Base-by-base conservation (phyloP, 805 yeast species). In the Cyberlindnera mycetangii region DNA sequence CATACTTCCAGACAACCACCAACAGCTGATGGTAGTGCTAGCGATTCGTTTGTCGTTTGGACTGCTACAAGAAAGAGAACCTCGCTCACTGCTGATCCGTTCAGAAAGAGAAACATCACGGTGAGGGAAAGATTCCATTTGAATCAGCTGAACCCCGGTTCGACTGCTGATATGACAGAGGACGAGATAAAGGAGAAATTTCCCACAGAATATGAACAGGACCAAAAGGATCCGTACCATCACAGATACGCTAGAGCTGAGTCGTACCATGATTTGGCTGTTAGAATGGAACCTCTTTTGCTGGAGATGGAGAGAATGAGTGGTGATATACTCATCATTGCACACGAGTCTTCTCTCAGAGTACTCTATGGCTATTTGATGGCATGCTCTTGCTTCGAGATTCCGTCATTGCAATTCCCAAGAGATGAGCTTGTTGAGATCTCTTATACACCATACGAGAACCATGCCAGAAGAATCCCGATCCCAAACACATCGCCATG, bases 251-350 rank as follows among this genome's bases (percentile, higher is more conserved):
- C 96, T 3, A 74, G 98, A 39, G 89, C 95, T 0, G 99, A 93
- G 67, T 86, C 95, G 40, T 93, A 89, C 61, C 99, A 93, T 65
- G 99, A 93, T 65, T 74, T 93, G 45, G 98, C 99, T 0, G 84
- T 93, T 30, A 81, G 96, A 55, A 77, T 93, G 68, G 99, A 93
- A 66, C 96, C 98, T 0, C 71, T 93, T 44, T 79, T 93, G 49
- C 73, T 93, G 61, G 98, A 93, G 64, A 83, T 93, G 81, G 99
- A 93, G 64, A 77, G 97, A 54, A 83, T 85, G 77, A 78, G 87
- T 42, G 87, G 89, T 17, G 97, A 89, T 61, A 76, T 93, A 14
- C 70, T 93, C 53, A 85, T 93, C 48, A 85, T 93, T 54, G 97
- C 97, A 1, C 97, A 93, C 62, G 97, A 92, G 58, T 80, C 95